Conservation (phyloP, 176 grass and related monocot genomes). For the Ampelocalamus luodianensis region DNA sequence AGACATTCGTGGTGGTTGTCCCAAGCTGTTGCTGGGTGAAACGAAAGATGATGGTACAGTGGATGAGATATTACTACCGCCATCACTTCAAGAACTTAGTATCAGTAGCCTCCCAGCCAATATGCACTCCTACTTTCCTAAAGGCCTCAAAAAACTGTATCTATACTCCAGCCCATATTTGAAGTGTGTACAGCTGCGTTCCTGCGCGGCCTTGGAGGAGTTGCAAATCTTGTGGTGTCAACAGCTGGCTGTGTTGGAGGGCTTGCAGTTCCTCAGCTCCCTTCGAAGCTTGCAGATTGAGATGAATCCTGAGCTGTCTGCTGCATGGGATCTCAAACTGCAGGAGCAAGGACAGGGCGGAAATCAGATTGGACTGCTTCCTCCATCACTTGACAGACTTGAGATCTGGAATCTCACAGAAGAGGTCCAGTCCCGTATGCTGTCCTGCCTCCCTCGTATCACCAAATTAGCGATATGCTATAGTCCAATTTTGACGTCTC, state of each 20-base stretch:
- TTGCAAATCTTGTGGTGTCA: neutral
- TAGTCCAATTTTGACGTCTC: neutral
- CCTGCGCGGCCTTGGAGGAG: neutral
- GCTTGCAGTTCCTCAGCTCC: conserved; percentile 23
- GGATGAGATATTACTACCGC: neutral
- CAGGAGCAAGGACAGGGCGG: neutral
- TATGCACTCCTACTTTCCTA: neutral
- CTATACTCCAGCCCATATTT: neutral
- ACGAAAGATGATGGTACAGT: neutral
- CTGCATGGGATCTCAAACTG: neutral
- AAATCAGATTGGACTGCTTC: neutral
- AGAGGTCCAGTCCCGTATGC: neutral
- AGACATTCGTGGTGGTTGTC: neutral
- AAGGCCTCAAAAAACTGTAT: neutral
- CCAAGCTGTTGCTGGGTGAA: neutral
- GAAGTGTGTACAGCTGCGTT: neutral
- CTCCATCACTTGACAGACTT: neutral
- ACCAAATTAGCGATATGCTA: rapidly evolving
- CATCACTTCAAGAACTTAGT: neutral
- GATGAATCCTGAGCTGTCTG: neutral
- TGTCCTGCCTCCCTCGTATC: neutral
- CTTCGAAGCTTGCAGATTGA: neutral
- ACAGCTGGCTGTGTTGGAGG: conserved; percentile 7
- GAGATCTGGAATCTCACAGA: neutral
- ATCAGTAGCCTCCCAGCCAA: neutral